phyloP scores from a whole-genome alignment of 352 stramenopile species.

The Phytophthora aleatoria region DNA sequence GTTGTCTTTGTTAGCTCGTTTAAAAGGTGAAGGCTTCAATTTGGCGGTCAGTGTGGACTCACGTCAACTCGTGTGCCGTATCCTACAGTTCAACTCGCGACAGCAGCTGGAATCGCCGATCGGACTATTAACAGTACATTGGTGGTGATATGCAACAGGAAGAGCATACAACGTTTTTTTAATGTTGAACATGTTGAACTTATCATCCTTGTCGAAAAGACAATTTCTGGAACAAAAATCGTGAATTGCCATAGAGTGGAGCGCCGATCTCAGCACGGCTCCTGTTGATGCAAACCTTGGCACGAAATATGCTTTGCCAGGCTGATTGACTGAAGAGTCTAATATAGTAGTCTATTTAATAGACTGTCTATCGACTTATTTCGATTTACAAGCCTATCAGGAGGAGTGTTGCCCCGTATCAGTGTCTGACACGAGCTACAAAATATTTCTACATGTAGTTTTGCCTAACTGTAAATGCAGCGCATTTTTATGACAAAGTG shows the following conservation, averaged over 20 bases:
- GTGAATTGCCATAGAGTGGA: slow-evolving; percentile 22
- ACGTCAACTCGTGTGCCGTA: slow-evolving; percentile 7
- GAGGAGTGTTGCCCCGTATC: not conserved
- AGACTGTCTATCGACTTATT: too few relatives aligned
- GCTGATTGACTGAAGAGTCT: not conserved
- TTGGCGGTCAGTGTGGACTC: slow-evolving; percentile 4
- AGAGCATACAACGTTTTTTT: not conserved
- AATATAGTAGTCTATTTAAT: too few relatives aligned
- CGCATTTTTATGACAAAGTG: too few relatives aligned
- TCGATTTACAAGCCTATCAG: too few relatives aligned
- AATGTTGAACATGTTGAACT: slow-evolving; percentile 10
- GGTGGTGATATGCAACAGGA: slow-evolving; percentile 5
- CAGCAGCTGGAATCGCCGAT: slow-evolving; percentile 16
- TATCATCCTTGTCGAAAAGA: slow-evolving; percentile 17
- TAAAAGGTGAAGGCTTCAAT: not conserved
- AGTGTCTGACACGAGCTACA: not conserved
- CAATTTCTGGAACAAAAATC: slow-evolving; percentile 7
- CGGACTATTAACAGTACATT: not conserved
- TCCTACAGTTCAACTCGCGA: slow-evolving; percentile 18
- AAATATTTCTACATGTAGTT: too few relatives aligned
- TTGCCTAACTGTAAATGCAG: too few relatives aligned
- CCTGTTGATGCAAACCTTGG: slow-evolving; percentile 13
- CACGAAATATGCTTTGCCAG: slow-evolving; percentile 8
- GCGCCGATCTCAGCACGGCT: slow-evolving; percentile 14
- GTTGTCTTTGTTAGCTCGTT: slow-evolving; percentile 16